Percentiles rank a stretch among this genome's conserved stretches.
phyloP scores from a whole-genome alignment of 2,329 filamentous ascomycete species.

The Hypoxylon sp. region DNA sequence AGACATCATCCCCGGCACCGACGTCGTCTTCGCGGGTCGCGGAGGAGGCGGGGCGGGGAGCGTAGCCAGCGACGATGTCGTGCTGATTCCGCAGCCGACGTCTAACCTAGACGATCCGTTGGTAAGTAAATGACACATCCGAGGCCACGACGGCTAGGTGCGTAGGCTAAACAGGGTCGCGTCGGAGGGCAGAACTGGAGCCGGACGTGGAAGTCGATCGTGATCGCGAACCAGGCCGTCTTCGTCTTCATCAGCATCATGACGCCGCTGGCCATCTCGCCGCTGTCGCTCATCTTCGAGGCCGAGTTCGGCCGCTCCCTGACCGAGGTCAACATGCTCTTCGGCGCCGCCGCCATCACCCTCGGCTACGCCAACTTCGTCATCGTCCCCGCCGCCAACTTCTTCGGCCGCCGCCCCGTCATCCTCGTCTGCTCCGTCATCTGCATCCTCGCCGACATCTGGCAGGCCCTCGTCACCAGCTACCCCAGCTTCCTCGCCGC shows the following conservation, averaged over 20 bases:
- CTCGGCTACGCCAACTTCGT: constrained; percentile 48
- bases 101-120: constrained; percentile 38
- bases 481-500: constrained; percentile 46
- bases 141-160: background rate
- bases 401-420: constrained; percentile 46
- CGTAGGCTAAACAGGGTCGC: constrained; percentile 7
- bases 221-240: constrained; percentile 46
- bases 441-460: constrained; percentile 44
- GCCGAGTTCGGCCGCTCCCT: constrained; percentile 46
- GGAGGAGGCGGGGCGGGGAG: constrained; percentile 7
- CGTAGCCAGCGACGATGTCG: constrained; percentile 21
- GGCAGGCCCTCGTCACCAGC: constrained; percentile 44
- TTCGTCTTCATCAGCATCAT: constrained; percentile 49
- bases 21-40: constrained; percentile 30
- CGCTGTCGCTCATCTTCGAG: constrained; percentile 48
- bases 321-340: constrained; percentile 47
- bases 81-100: constrained; percentile 40
- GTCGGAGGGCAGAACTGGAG: constrained; percentile 49
- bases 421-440: constrained; percentile 45
- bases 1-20: constrained; percentile 38
- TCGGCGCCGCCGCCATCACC: constrained; percentile 45
- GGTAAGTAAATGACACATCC: constrained; percentile 16
- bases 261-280: constrained; percentile 48
- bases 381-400: constrained; percentile 45
- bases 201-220: constrained; percentile 42